These are phyloP conservation scores for Entomophthora muscae DNA, from an alignment of 371 early-diverging fungal species.

Conservation along the genomic window DNA sequence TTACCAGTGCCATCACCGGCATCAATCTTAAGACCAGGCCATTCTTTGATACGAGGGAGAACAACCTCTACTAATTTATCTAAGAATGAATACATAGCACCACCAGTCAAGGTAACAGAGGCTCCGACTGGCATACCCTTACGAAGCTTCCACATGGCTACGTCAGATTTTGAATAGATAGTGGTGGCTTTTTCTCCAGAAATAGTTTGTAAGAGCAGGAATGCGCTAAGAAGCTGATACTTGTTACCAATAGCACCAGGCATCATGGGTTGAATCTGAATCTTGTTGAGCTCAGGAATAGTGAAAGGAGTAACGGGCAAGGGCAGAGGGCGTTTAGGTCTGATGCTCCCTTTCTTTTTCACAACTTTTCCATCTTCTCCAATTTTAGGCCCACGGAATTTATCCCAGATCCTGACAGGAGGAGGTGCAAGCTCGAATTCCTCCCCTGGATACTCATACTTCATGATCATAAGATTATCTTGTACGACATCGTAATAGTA, in stretches of 20 bases:
- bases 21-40: slow-evolving; percentile 55
- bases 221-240: slow-evolving; percentile 65
- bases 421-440: neutral
- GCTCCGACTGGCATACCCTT: slow-evolving; percentile 80
- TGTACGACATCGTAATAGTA: slow-evolving; percentile 7
- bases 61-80: slow-evolving; percentile 89
- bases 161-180: slow-evolving; percentile 59
- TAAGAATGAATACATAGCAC: slow-evolving; percentile 80
- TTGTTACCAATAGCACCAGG: slow-evolving; percentile 77
- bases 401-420: neutral
- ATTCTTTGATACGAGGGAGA: slow-evolving; percentile 84
- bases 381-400: slow-evolving; percentile 1
- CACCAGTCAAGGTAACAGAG: slow-evolving; percentile 57
- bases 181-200: slow-evolving; percentile 68
- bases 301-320: neutral
- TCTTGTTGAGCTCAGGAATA: slow-evolving; percentile 43
- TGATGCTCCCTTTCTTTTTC: neutral
- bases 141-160: slow-evolving; percentile 67
- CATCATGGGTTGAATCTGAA: slow-evolving; percentile 58
- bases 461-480: slow-evolving; percentile 1
- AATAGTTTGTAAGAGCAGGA: slow-evolving; percentile 81
- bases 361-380: neutral
- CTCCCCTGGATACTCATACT: neutral
- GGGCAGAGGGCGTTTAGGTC: neutral
- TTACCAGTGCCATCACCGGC: slow-evolving; percentile 71